Conservation (phyloP, 495 filamentous ascomycete species). For the Polyplosphaeria fusca region DNA sequence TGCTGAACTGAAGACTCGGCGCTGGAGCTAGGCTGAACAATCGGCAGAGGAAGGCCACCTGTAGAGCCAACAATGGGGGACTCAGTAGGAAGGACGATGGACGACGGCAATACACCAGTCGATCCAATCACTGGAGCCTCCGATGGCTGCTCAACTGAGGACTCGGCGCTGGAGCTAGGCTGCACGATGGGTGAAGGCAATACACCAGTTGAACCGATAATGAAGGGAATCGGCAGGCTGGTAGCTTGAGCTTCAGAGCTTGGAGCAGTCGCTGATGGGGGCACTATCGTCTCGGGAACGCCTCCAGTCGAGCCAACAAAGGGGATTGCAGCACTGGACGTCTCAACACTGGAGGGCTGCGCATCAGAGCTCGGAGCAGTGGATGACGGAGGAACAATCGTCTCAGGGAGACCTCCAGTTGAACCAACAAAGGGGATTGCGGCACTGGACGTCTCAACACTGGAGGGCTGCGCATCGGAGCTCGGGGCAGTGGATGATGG, state of each 20-base stretch:
- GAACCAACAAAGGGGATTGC: slow-evolving; percentile 7
- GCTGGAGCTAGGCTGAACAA: no score
- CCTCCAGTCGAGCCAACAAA: no score
- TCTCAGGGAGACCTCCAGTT: slow-evolving; percentile 4
- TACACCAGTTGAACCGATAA: slow-evolving; percentile 9
- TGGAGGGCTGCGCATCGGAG: neutral
- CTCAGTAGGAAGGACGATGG: slow-evolving; percentile 1
- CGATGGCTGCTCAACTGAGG: neutral
- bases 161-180: no score
- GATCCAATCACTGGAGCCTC: slow-evolving; percentile 8
- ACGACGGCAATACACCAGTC: slow-evolving; percentile 18
- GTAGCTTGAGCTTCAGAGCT: neutral
- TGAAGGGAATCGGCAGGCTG: neutral
- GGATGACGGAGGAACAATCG: slow-evolving; percentile 4
- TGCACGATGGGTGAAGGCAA: slow-evolving; percentile 15
- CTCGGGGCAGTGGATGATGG: neutral
- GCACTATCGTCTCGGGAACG: neutral
- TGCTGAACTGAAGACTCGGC: neutral
- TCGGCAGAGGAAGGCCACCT: no score
- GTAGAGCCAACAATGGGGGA: neutral
- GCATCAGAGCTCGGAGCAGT: neutral
- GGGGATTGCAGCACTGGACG: no score
- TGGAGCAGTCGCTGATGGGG: neutral
- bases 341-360: no score
- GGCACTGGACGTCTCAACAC: no score